These are phyloP conservation scores for Mycena belliarum DNA, from an alignment of 768 basidiomycete genomes.

Conservation along the genomic window DNA sequence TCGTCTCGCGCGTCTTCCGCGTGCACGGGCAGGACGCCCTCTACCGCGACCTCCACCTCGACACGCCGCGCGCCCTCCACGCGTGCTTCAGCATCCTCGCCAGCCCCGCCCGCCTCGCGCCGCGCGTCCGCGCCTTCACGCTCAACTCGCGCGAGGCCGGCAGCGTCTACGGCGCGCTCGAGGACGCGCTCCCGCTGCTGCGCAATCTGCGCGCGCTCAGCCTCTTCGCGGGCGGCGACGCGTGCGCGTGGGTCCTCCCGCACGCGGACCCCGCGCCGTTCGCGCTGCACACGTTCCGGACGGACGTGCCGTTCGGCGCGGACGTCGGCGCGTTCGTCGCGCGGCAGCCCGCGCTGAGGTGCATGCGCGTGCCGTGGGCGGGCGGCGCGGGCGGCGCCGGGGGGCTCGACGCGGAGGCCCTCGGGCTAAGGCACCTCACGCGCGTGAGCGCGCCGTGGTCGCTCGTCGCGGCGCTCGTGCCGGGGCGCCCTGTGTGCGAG, in stretches of 20 bases:
- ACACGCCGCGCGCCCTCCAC: not conserved
- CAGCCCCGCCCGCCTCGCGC: not conserved
- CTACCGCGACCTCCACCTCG: not conserved
- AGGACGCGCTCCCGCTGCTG: not conserved
- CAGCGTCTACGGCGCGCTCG: not conserved
- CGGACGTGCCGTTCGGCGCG: not conserved
- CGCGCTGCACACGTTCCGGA: not conserved
- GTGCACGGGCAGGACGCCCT: not conserved
- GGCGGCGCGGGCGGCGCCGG: not conserved
- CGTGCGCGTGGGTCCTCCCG: not conserved
- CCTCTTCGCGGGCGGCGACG: not conserved
- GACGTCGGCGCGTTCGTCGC: not conserved
- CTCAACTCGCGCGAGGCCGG: not conserved
- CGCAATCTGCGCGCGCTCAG: not conserved
- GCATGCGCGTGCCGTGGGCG: not conserved
- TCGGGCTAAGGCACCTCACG: not conserved
- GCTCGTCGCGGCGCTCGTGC: constrained; percentile 2
- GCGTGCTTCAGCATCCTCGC: constrained; percentile 1
- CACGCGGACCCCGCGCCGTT: not conserved
- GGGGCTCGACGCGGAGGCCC: not conserved
- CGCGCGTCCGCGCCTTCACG: not conserved
- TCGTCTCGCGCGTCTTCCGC: not conserved
- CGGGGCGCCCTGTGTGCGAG: constrained; percentile 1
- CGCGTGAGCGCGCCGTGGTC: not conserved
- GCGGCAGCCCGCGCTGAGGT: not conserved